These are phyloP conservation scores for Volvox carteri DNA, from an alignment of 163 green algal genomes.

Conservation along the genomic window DNA sequence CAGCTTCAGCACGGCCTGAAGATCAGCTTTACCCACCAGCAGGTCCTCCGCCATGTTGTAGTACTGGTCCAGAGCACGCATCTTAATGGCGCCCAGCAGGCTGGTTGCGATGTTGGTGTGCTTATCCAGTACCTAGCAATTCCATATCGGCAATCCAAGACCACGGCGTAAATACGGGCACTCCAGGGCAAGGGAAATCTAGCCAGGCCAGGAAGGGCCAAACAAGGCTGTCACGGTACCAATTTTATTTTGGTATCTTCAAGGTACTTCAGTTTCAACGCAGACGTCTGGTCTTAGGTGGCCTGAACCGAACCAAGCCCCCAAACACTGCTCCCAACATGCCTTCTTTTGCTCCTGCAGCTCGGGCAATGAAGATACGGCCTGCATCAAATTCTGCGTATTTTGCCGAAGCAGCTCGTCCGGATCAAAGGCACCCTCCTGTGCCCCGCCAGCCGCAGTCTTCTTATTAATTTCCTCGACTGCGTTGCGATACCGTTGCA, in stretches of 20 bases:
- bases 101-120: slow-evolving; percentile 97
- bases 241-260: no score
- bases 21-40: slow-evolving; percentile 84
- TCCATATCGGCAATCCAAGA: no score
- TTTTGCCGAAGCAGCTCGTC: slow-evolving; percentile 74
- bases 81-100: slow-evolving; percentile 95
- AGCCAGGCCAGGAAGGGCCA: no score
- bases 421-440: slow-evolving; percentile 65
- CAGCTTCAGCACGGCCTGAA: slow-evolving; percentile 69
- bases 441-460: slow-evolving; percentile 68
- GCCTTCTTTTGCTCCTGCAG: slow-evolving; percentile 76
- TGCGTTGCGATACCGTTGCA: slow-evolving; percentile 92
- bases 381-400: slow-evolving; percentile 91
- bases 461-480: slow-evolving; percentile 94
- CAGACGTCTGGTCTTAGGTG: no score
- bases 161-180: no score
- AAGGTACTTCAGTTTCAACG: no score
- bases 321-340: neutral
- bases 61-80: slow-evolving; percentile 83
- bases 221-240: no score
- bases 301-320: no score
- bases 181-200: no score
- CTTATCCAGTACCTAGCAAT: slow-evolving; percentile 94
- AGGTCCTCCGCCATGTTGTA: slow-evolving; percentile 87
- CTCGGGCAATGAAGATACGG: slow-evolving; percentile 91